Evolutionary conservation across 352 stramenopile species (phyloP).

Genomic region (Saprolegnia parasitica): DNA sequence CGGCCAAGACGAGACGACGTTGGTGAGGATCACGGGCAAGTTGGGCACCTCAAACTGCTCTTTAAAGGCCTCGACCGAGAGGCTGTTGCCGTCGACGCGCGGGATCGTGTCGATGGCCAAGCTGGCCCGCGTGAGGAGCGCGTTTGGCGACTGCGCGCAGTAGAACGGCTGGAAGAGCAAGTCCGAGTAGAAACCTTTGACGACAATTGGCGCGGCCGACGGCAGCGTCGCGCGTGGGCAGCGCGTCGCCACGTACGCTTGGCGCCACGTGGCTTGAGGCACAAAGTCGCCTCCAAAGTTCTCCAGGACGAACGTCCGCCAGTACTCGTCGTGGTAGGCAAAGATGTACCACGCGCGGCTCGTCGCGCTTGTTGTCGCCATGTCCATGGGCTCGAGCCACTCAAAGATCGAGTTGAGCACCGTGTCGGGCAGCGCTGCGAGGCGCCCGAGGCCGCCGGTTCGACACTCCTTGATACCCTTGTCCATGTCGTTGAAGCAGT

Average conservation of each 20-base stretch:
- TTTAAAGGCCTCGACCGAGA: conserved; percentile 61
- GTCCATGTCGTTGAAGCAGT: conserved; percentile 61
- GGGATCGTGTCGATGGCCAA: conserved; percentile 67
- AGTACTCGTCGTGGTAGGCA: conserved; percentile 72
- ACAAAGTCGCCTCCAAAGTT: conserved; percentile 64
- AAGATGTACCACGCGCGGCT: conserved; percentile 73
- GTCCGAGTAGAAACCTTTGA: conserved; percentile 81
- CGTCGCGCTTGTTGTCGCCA: conserved; percentile 41
- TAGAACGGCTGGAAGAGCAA: conserved; percentile 85
- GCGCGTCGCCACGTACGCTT: conserved; percentile 64
- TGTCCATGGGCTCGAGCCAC: conserved; percentile 46
- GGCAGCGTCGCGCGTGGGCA: conserved; percentile 11
- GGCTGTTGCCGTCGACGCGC: conserved; percentile 43
- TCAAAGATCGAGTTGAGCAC: conserved; percentile 60
- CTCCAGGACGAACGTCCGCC: conserved; percentile 69
- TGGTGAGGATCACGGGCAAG: conserved; percentile 72
- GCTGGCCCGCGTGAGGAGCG: conserved; percentile 30
- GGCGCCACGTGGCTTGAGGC: conserved; percentile 52
- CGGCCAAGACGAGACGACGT: conserved; percentile 60
- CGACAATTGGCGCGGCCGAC: conserved; percentile 34
- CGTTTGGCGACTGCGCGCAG: conserved; percentile 57
- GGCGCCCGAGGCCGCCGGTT: conserved; percentile 44
- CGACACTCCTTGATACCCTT: conserved; percentile 65
- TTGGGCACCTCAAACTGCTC: conserved; percentile 66
- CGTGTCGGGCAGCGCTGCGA: conserved; percentile 56